Conservation (phyloP, 176 grass and related monocot species). For the Phragmites australis region DNA sequence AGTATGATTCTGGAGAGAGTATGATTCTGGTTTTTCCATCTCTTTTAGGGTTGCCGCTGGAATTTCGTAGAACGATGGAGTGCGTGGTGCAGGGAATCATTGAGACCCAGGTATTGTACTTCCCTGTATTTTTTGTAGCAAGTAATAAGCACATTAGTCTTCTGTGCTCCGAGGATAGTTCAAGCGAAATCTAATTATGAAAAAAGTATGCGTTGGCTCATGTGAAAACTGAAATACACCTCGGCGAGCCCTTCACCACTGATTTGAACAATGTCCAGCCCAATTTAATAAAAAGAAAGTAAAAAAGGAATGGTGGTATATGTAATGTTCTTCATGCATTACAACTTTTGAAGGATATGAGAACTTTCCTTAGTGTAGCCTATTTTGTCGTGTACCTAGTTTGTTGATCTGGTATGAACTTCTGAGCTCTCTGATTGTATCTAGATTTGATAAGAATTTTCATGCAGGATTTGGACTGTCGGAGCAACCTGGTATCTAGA, state of each 20-base stretch:
- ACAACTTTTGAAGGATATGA: not conserved
- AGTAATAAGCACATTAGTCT: not conserved
- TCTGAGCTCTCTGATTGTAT: not conserved
- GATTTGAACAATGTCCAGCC: not conserved
- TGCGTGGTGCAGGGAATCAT: constrained; percentile 90
- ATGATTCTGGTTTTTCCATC: not conserved
- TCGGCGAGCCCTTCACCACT: not conserved
- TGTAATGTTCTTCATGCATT: not conserved
- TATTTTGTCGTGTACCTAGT: not conserved
- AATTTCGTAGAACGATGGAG: constrained; percentile 52
- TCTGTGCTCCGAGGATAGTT: not conserved
- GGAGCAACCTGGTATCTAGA: not conserved
- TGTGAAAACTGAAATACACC: not conserved
- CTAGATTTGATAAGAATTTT: not conserved
- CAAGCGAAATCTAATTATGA: not conserved
- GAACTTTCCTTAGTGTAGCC: not conserved
- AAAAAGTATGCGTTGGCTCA: not conserved
- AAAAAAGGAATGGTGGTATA: constrained; percentile 6
- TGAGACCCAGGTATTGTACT: constrained; percentile 65
- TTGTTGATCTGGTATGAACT: not conserved
- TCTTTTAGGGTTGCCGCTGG: not conserved
- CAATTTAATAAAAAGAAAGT: too few relatives aligned
- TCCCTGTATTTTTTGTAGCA: not conserved
- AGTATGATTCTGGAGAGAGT: too few relatives aligned
- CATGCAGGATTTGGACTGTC: not conserved